A percentile compares a stretch with the other conserved stretches of the same genome.
phyloP scores from a whole-genome alignment of 2,329 filamentous ascomycete genomes.

The Cadophora sp. region DNA sequence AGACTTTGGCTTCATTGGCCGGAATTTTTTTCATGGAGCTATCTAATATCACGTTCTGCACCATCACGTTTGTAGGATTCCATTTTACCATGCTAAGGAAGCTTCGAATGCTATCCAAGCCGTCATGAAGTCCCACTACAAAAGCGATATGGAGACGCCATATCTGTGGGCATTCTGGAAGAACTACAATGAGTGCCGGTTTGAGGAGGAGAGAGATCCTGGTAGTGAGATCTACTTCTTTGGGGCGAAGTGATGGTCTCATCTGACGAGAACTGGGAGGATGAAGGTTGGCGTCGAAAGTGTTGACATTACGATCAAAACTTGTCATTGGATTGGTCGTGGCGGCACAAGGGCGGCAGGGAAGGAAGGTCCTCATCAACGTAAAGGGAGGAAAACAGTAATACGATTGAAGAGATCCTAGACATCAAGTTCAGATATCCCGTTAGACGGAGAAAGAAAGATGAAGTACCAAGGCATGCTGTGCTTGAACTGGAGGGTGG shows the following conservation, averaged over 20 bases:
- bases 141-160: constrained; percentile 46
- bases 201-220: constrained; percentile 41
- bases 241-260: constrained; percentile 1
- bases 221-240: constrained; percentile 38
- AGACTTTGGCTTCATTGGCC: constrained; percentile 66
- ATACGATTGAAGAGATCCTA: no score
- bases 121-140: constrained; percentile 61
- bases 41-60: constrained; percentile 68
- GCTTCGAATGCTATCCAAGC: constrained; percentile 62
- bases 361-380: no score
- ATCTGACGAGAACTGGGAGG: neutral
- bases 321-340: neutral
- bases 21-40: constrained; percentile 68
- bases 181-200: constrained; percentile 38
- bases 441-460: no score
- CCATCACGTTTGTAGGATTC: constrained; percentile 64
- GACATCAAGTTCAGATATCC: no score
- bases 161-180: constrained; percentile 44
- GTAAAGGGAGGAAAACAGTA: no score
- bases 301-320: neutral
- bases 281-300: neutral
- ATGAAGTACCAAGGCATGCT: no score
- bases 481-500: no score
- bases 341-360: no score
- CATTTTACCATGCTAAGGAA: constrained; percentile 64